These are phyloP conservation scores for Agaricus sinodeliciosus DNA, from an alignment of 768 basidiomycete genomes.

Conservation along the genomic window DNA sequence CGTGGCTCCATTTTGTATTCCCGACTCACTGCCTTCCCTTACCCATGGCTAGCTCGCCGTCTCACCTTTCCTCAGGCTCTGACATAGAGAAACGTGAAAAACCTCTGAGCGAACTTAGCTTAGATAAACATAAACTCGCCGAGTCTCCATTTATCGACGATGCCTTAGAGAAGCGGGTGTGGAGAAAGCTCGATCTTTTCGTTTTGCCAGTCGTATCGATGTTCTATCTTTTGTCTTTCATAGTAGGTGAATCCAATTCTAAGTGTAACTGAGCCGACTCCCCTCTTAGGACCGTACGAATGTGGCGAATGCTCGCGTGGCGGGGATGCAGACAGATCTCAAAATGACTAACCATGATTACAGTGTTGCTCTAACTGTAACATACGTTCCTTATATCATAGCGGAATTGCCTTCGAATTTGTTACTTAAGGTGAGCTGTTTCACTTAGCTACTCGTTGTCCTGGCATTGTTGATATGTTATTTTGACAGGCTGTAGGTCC, in stretches of 20 bases:
- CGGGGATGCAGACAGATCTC: constrained; percentile 50
- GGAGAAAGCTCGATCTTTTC: constrained; percentile 43
- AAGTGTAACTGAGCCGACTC: background rate
- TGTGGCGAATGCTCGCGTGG: constrained; percentile 54
- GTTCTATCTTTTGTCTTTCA: constrained; percentile 46
- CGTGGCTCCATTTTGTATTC: background rate
- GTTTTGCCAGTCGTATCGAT: constrained; percentile 42
- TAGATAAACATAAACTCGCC: constrained; percentile 16
- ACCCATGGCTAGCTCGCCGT: constrained; percentile 19
- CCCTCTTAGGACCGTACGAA: constrained; percentile 42
- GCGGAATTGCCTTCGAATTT: constrained; percentile 60
- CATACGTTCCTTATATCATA: constrained; percentile 47
- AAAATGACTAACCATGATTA: constrained; percentile 43
- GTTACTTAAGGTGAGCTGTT: constrained; percentile 37
- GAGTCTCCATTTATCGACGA: constrained; percentile 16
- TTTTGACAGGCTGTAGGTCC: constrained; percentile 41
- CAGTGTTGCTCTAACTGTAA: constrained; percentile 41
- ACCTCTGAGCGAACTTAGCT: constrained; percentile 17
- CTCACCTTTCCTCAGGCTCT: constrained; percentile 12
- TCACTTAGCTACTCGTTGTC: no score
- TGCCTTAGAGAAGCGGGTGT: constrained; percentile 33
- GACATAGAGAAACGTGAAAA: constrained; percentile 24
- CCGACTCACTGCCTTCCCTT: background rate
- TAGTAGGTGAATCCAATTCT: constrained; percentile 27
- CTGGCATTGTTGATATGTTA: background rate